Base-by-base conservation (phyloP, 163 green algal species). In the Coccomyxa subellipsoidea region DNA sequence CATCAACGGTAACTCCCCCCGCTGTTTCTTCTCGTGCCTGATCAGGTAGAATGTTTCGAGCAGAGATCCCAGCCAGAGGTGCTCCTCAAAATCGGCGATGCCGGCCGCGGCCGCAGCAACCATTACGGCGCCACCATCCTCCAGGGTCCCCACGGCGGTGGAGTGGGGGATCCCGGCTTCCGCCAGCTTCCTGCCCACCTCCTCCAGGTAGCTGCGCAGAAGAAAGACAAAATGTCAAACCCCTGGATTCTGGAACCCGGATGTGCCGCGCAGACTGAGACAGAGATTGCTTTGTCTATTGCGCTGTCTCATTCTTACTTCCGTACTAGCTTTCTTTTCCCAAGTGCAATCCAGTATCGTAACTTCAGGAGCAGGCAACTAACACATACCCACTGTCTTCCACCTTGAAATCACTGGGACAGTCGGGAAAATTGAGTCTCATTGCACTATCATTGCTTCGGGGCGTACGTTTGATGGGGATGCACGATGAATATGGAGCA, bases 1-100 rank as follows among this genome's bases (percentile, higher is more conserved):
- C 0, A n/a, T 18, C n/a, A 9, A 34, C 66, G 31, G 66, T 23
- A 7, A n/a, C 66, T 15, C 1, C 9, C 3, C 66, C n/a, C 66
- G 2, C 66, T 8, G 27, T 75, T 75, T 18, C n/a, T 1, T 10
- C 5, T 39, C 34, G 32, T 77, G 71, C 34, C 34, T n/a, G 10
- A 39, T 77, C 34, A 40, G 18, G 71, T 77, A n/a, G 71, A 77
- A 53, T 10, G 32, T 77, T 12, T 39, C 71, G n/a, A 77, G 71
- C 71, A 77, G 34, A 25, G 71, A 40, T 31, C 34, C 35, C 35
- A 73, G 71, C 71, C 71, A 77, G 27, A 77, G 21, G 35, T 77
- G 32, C 32, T 39, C 71, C 27, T 77, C 35, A 21, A 77, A 53
- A 40, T 77, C 71, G 27, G n/a, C n/a, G 4, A 39, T 53, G 10